These are phyloP conservation scores for Strobilomyces dryophilus DNA, from an alignment of 768 basidiomycete species.

Conservation along the genomic window DNA sequence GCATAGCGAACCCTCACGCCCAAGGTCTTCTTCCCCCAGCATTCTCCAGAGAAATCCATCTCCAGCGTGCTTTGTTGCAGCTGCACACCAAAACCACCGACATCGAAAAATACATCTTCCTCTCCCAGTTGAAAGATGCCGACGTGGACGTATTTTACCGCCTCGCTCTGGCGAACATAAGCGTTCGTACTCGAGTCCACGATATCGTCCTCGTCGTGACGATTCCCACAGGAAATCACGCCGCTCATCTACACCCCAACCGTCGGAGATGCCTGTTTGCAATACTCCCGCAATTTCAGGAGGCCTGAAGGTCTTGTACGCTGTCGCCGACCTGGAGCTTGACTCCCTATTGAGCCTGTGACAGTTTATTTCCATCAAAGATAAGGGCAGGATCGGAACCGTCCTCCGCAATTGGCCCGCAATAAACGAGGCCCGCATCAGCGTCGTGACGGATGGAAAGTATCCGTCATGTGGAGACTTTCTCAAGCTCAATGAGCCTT, in stretches of 20 bases:
- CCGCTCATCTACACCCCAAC: constrained; percentile 92
- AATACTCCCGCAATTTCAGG: constrained; percentile 76
- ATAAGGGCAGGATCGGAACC: constrained; percentile 73
- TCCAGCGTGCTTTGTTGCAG: constrained; percentile 59
- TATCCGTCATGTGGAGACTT: neutral
- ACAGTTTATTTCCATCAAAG: constrained; percentile 74
- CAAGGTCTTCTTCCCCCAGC: constrained; percentile 60
- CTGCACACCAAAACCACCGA: constrained; percentile 67
- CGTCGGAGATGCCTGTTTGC: constrained; percentile 86
- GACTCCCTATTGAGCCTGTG: constrained; percentile 11
- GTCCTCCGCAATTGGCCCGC: constrained; percentile 73
- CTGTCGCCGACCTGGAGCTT: constrained; percentile 1
- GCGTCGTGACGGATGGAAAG: constrained; percentile 88
- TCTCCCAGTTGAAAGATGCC: constrained; percentile 67
- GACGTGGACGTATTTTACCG: constrained; percentile 77
- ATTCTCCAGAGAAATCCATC: constrained; percentile 50
- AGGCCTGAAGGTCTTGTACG: constrained; percentile 69
- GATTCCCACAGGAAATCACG: constrained; percentile 42
- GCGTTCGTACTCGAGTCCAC: constrained; percentile 7
- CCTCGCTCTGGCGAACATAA: constrained; percentile 67
- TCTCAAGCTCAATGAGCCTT: constrained; percentile 1
- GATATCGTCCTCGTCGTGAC: neutral
- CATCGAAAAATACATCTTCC: constrained; percentile 85
- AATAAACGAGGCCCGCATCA: constrained; percentile 74
- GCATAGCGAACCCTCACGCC: constrained; percentile 41